phyloP scores from a whole-genome alignment of 768 basidiomycete species.

The Lepiota brunneoincarnata region DNA sequence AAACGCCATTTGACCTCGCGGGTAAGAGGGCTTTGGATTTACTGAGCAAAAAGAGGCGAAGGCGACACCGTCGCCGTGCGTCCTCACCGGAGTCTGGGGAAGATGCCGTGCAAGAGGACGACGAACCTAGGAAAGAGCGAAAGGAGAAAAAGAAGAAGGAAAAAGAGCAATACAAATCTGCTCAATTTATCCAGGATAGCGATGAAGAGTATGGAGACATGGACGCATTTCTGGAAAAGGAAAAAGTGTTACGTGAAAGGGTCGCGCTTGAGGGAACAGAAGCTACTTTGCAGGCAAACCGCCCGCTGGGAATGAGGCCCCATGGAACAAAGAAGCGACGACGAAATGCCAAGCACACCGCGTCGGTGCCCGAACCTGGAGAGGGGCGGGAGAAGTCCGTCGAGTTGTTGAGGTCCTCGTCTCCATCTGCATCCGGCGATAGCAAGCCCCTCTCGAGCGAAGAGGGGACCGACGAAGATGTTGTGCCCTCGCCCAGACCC shows the following conservation, averaged over 20 bases:
- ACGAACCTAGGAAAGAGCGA: constrained; percentile 46
- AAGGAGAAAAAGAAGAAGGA: constrained; percentile 68
- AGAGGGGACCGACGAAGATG: background rate
- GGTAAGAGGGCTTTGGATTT: constrained; percentile 75
- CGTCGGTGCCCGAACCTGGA: background rate
- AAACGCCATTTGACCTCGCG: constrained; percentile 74
- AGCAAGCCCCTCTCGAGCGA: background rate
- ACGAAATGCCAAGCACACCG: constrained; percentile 33
- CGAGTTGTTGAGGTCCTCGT: background rate
- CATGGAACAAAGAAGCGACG: constrained; percentile 47
- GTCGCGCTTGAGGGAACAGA: constrained; percentile 32
- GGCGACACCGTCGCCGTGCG: constrained; percentile 46
- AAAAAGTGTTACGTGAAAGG: constrained; percentile 58
- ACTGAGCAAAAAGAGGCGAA: constrained; percentile 60
- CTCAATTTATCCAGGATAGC: constrained; percentile 90
- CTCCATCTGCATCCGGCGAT: background rate
- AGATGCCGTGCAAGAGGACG: constrained; percentile 33
- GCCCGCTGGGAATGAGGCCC: constrained; percentile 53
- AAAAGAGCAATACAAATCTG: constrained; percentile 71
- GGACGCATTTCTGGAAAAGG: constrained; percentile 78
- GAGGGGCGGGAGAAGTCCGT: no score
- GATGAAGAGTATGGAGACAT: constrained; percentile 82
- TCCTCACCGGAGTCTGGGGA: constrained; percentile 45
- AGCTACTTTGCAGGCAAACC: constrained; percentile 22
- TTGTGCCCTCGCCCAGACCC: background rate